Percentiles rank a stretch among this genome's conserved stretches.
These are phyloP conservation scores for Solanum medicagineum DNA, from an alignment of 257 asterid species.

Conservation along the genomic window DNA sequence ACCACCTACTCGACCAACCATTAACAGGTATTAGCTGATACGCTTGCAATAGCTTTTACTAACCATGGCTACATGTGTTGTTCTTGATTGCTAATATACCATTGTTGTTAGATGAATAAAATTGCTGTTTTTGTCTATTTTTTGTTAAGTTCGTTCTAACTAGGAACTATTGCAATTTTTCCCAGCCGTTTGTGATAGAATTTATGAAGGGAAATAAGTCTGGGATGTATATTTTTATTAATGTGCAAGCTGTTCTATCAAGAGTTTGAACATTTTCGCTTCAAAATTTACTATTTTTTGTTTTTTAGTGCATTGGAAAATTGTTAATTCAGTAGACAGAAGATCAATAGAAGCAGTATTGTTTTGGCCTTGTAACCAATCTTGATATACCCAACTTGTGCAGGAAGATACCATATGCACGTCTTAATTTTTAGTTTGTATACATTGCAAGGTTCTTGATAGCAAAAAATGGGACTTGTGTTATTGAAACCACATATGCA, in stretches of 20 bases:
- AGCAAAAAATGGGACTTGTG: neutral
- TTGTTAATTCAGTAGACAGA: neutral
- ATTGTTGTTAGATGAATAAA: neutral
- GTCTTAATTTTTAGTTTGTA: neutral
- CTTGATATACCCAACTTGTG: neutral
- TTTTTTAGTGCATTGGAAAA: neutral
- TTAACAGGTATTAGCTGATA: conserved; percentile 17
- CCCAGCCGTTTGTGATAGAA: neutral
- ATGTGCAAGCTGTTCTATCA: neutral
- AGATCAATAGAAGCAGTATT: neutral
- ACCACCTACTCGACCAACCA: conserved; percentile 89
- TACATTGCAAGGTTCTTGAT: neutral
- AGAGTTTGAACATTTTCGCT: neutral
- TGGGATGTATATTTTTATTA: neutral
- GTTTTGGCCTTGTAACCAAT: neutral
- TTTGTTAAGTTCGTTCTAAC: neutral
- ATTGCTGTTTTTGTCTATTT: neutral
- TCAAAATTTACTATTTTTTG: neutral
- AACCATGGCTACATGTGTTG: neutral
- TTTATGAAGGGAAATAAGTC: neutral
- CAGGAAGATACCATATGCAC: neutral
- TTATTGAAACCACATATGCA: neutral
- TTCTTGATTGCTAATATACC: neutral
- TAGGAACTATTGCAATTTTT: neutral
- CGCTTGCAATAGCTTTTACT: neutral